Evolutionary conservation across 352 stramenopile species (phyloP), one percentile per base, ranked within the genome.

Genomic region (Pythium guiyangense): DNA sequence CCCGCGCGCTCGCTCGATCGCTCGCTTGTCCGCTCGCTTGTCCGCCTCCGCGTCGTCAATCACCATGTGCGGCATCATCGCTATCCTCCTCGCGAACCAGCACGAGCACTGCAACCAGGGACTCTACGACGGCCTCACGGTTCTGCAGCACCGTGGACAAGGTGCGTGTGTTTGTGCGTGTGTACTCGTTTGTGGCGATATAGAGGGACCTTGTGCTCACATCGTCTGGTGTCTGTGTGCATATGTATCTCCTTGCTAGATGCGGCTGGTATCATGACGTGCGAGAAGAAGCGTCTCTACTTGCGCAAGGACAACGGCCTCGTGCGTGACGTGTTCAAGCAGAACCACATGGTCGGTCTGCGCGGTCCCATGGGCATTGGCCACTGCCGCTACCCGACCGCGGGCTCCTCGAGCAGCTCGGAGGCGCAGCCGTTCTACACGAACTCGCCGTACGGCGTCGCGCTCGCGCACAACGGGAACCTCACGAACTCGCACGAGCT

Each of bases 351-450:
- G 94, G 64, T 97, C 6, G 90, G 95, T 50, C 77, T 99, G 57
- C 78, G 79, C 20, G 97, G 97, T 22, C 92, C 97, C 65, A 94
- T 98, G 67, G 97, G 97, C 54, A 92, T 99, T 34, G 97, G 96
- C 45, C 97, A 99, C 73, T 96, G 92, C 59, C 92, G 97, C 40
- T 99, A 99, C 77, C 97, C 97, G 26, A 99, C 97, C 9, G 96
- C 97, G 2, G 97, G 97, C 45, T 92, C 82, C 0, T 92, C 83
- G 51, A 86, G 80, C 25, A 94, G 82, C 74, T 90, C 78, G 8
- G 91, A 98, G 68, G 92, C 94, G 48, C 96, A 98, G 77, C 97
- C 97, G 17, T 97, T 99, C 63, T 99, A 99, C 84, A 99, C 96
- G 22, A 99, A 99, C 84, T 99, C 95, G 67, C 97, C 97, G 14